Percentiles rank a stretch among this genome's conserved stretches.
Evolutionary conservation across 495 filamentous ascomycete species (phyloP).

Genomic region (Podospora pseudoanserina): DNA sequence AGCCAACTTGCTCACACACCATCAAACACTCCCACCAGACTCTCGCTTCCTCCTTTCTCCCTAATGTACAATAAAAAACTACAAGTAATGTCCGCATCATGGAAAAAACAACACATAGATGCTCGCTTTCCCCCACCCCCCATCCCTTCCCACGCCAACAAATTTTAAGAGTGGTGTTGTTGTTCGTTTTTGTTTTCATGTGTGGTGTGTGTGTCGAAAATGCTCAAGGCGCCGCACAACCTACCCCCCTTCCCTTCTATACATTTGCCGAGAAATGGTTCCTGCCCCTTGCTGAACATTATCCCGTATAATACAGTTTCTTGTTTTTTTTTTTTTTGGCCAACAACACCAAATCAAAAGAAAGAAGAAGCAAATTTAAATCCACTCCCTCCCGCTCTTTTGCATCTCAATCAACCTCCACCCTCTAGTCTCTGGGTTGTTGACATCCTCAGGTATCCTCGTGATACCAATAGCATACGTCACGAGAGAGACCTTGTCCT

Average conservation of each 20-base stretch:
- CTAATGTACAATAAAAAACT: background rate
- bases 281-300: background rate
- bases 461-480: conserved; percentile 98
- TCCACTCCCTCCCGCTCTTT: conserved; percentile 93
- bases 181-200: background rate
- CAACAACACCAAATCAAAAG: background rate
- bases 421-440: conserved; percentile 91
- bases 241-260: background rate
- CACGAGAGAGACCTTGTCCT: conserved; percentile 95
- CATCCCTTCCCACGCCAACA: background rate
- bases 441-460: conserved; percentile 87
- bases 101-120: background rate
- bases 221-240: background rate
- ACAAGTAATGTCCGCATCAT: background rate
- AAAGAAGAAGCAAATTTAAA: conserved; percentile 13
- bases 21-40: background rate
- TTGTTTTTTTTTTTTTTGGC: background rate
- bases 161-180: background rate
- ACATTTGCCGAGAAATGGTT: background rate
- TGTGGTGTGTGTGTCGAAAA: background rate
- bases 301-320: background rate
- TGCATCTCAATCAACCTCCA: conserved; percentile 98
- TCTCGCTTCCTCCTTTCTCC: background rate
- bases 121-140: background rate
- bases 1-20: too few species aligned